A percentile compares a stretch with the other conserved stretches of the same genome.
Evolutionary conservation across 2,329 filamentous ascomycete species (phyloP).

Genomic region (Neofusicoccum cordaticola): DNA sequence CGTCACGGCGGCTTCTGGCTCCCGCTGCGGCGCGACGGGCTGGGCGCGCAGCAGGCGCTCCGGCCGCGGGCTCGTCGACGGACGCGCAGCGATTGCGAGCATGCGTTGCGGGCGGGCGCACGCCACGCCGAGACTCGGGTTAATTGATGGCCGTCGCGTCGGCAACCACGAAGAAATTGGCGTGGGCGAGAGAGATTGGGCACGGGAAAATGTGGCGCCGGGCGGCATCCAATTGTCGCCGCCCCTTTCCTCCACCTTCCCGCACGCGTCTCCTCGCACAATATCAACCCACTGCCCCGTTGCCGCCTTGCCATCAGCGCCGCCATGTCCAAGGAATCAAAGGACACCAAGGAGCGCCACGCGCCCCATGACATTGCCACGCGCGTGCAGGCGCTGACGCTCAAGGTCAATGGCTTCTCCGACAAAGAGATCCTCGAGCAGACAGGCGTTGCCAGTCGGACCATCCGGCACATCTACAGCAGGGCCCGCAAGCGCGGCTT

Average conservation of each 20-base stretch:
- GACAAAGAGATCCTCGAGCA: conserved; percentile 17
- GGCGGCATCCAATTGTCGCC: neutral
- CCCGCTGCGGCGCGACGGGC: neutral
- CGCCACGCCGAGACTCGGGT: too few species aligned
- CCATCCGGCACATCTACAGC: conserved; percentile 17
- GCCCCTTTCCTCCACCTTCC: conserved; percentile 1
- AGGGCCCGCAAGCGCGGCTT: conserved; percentile 18
- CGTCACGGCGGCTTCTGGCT: neutral
- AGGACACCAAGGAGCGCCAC: conserved; percentile 14
- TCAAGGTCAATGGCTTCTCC: conserved; percentile 19
- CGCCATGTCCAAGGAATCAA: conserved; percentile 12
- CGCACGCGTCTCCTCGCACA: conserved; percentile 8
- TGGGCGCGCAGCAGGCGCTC: neutral
- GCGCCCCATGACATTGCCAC: conserved; percentile 18
- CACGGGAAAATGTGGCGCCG: neutral
- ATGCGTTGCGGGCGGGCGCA: too few species aligned
- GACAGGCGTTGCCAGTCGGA: conserved; percentile 16
- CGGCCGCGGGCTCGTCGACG: neutral
- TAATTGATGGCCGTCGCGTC: neutral
- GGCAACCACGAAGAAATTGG: neutral
- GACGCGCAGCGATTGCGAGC: neutral
- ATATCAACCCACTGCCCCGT: conserved; percentile 8
- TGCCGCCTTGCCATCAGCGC: neutral
- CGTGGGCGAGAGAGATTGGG: neutral
- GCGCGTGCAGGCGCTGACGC: conserved; percentile 16